phyloP scores from a whole-genome alignment of 306 rosid genomes.

The Acmispon strigosus region DNA sequence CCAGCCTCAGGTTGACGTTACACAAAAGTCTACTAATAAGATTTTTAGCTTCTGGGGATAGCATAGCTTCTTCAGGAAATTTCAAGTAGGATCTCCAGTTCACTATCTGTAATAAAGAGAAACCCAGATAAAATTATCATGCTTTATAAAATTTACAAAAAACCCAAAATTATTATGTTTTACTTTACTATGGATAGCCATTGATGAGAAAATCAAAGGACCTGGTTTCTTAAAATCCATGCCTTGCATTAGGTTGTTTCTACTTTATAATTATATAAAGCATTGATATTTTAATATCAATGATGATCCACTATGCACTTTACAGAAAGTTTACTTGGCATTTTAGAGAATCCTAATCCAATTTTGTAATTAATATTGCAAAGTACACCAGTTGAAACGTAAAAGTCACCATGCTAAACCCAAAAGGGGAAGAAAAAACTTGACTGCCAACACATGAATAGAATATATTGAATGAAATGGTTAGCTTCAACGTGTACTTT shows the following conservation, averaged over 20 bases:
- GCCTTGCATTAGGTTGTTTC: background rate
- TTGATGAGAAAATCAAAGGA: background rate
- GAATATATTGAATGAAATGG: no score
- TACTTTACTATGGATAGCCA: background rate
- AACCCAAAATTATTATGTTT: background rate
- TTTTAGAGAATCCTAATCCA: background rate
- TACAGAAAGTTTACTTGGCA: background rate
- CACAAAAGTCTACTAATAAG: constrained; percentile 81
- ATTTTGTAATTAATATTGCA: background rate
- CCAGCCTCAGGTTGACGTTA: constrained; percentile 79
- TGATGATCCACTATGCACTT: background rate
- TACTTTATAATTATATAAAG: background rate
- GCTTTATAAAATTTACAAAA: background rate
- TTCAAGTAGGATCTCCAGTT: constrained; percentile 94
- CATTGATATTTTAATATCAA: background rate
- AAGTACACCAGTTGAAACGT: background rate
- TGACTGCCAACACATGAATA: background rate
- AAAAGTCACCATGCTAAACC: background rate
- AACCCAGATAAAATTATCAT: constrained; percentile 1
- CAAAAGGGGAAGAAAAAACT: background rate
- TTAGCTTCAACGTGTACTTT: no score
- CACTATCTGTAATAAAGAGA: constrained; percentile 60
- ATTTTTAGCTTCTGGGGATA: constrained; percentile 81
- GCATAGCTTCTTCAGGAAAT: constrained; percentile 90
- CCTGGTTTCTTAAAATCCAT: background rate